Evolutionary conservation across 768 basidiomycete genomes (phyloP).

Genomic region (Mycena belliarum): DNA sequence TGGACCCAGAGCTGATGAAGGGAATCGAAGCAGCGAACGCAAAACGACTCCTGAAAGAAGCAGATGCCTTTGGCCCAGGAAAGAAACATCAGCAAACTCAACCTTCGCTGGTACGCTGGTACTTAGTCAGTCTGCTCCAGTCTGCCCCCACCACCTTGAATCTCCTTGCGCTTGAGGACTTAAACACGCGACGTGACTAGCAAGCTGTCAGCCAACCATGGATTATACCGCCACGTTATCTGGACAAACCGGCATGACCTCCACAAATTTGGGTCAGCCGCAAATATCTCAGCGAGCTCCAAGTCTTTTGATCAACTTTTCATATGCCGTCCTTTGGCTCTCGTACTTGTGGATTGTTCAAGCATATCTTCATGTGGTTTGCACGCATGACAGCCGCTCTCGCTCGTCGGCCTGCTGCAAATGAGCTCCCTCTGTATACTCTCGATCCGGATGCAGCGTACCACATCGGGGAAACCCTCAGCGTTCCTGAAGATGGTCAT

Average conservation of each 20-base stretch:
- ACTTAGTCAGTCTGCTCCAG: no score
- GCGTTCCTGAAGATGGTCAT: slow-evolving; percentile 5
- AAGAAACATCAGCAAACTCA: neutral
- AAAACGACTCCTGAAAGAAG: neutral
- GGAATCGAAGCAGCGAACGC: no score
- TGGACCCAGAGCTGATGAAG: neutral
- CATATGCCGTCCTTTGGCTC: slow-evolving; percentile 6
- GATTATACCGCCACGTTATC: no score
- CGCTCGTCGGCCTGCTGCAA: slow-evolving; percentile 1
- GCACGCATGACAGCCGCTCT: neutral
- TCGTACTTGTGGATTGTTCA: slow-evolving; percentile 6
- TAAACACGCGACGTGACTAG: no score
- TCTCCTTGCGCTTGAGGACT: no score
- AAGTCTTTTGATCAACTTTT: neutral
- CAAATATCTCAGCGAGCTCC: no score
- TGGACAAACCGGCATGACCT: no score
- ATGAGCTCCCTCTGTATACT: slow-evolving; percentile 17
- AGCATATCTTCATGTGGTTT: neutral
- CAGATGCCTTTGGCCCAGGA: neutral
- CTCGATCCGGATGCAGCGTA: slow-evolving; percentile 3
- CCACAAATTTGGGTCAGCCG: no score
- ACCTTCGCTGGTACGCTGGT: no score
- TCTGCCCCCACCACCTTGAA: no score
- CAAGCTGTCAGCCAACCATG: no score
- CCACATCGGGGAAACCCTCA: neutral